phyloP scores from a whole-genome alignment of 2,329 filamentous ascomycete genomes.

The Hypoxylon sp. region DNA sequence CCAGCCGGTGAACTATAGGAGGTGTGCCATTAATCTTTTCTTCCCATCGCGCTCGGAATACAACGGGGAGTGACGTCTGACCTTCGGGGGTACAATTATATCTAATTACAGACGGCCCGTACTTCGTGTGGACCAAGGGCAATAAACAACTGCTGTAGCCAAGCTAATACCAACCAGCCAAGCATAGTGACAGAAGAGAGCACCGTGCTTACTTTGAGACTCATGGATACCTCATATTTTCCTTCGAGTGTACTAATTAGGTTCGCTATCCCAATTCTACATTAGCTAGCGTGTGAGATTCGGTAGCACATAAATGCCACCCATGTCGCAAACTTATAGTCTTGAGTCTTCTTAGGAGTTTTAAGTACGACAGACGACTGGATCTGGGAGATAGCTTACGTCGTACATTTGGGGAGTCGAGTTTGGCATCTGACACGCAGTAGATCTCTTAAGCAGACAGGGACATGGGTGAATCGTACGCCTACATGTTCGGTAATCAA shows the following conservation, averaged over 20 bases:
- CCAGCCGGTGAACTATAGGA: background rate
- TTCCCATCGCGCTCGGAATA: background rate
- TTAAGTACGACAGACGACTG: slow-evolving; percentile 11
- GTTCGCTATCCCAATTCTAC: background rate
- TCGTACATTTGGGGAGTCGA: slow-evolving; percentile 15
- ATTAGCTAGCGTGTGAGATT: slow-evolving; percentile 6
- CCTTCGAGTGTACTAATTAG: background rate
- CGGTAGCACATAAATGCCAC: slow-evolving; percentile 6
- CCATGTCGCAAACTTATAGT: slow-evolving; percentile 11
- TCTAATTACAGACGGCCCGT: too few relatives aligned
- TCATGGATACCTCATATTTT: background rate
- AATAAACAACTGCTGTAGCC: background rate
- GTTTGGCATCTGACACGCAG: slow-evolving; percentile 31
- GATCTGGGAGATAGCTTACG: slow-evolving; percentile 9
- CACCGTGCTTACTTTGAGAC: slow-evolving; percentile 15
- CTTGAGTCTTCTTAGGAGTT: slow-evolving; percentile 9
- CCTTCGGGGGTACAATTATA: background rate
- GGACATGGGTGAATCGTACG: slow-evolving; percentile 24
- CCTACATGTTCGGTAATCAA: slow-evolving; percentile 23
- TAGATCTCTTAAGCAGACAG: slow-evolving; percentile 15
- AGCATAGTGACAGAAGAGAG: background rate
- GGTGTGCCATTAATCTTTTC: background rate
- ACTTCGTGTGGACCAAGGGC: background rate
- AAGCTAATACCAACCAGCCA: background rate
- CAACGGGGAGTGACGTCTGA: background rate